Evolutionary conservation across 495 filamentous ascomycete genomes (phyloP).

Genomic region (Penicillium roqueforti): DNA sequence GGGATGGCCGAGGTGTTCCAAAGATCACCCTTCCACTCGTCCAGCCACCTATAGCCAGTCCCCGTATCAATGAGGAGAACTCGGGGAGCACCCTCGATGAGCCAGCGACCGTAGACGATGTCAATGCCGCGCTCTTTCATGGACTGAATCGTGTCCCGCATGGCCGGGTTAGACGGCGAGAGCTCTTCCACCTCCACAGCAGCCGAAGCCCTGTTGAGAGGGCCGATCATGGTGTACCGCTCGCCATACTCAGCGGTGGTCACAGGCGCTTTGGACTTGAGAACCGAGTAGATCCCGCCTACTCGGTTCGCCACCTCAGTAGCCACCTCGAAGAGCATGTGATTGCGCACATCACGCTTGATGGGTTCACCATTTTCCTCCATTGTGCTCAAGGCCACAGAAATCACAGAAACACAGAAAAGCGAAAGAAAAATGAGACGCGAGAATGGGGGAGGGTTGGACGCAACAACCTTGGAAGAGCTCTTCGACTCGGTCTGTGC

Average conservation of each 20-base stretch:
- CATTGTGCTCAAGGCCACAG: slow-evolving; percentile 18
- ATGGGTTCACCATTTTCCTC: slow-evolving; percentile 39
- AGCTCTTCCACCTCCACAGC: slow-evolving; percentile 95
- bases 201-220: slow-evolving; percentile 85
- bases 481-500: slow-evolving; percentile 28
- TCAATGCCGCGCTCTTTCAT: slow-evolving; percentile 91
- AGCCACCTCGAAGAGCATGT: slow-evolving; percentile 88
- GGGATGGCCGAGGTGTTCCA: slow-evolving; percentile 94
- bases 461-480: slow-evolving; percentile 8
- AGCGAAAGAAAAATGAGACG: slow-evolving; percentile 8
- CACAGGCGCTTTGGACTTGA: slow-evolving; percentile 97
- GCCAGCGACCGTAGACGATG: slow-evolving; percentile 91
- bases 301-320: slow-evolving; percentile 98
- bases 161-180: slow-evolving; percentile 72
- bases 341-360: slow-evolving; percentile 67
- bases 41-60: slow-evolving; percentile 82
- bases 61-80: slow-evolving; percentile 94
- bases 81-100: slow-evolving; percentile 92
- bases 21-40: slow-evolving; percentile 96
- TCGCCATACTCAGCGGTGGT: slow-evolving; percentile 98
- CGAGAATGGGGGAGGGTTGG: slow-evolving; percentile 5
- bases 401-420: background rate
- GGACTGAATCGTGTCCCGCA: slow-evolving; percentile 75
- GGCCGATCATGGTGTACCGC: slow-evolving; percentile 91
- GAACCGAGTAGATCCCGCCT: slow-evolving; percentile 96